Base-by-base conservation (phyloP, 164 flowering plant species). In the Berberis thunbergii region DNA sequence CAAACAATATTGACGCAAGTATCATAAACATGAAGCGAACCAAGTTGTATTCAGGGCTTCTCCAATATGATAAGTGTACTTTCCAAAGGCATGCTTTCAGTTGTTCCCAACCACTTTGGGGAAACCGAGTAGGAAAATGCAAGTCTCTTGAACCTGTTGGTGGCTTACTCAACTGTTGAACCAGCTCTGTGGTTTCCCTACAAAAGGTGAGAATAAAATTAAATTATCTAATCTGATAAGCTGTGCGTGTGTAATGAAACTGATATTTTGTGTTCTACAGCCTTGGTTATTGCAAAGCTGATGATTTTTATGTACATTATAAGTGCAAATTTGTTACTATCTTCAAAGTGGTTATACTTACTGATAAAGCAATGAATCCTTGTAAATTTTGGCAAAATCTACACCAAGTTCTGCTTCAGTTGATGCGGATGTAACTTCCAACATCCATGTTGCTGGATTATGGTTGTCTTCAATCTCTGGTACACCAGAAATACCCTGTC, bases 341-440 rank as follows among this genome's bases (percentile, higher is more conserved):
- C 3, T 52, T 49, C 6, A 49, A 11, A 52, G 13, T 52, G 55
- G 26, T 26, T 26, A 26, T 26, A 52, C 55, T 52, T 52, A 91
- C 99, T 74, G 85, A 71, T 73, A 87, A 41, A 94, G 76, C 59
- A 52, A 59, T 45, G 99, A 91, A 67, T 65, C 72, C 66, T 78
- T 67, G 70, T 91, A 91, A 67, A 89, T 45, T 70, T 94, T 96
- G 5, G 96, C 99, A 75, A 94, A 94, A 73, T 94, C 89, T 49
- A 91, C 87, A 50, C 86, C 91, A 50, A 94, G 77, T 26, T 26
- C 26, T 26, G 26, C 26, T 26, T 26, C 26, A 26, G 26, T 26
- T 26, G 26, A 26, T 26, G 26, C 26, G 0, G 26, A 26, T 26
- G 26, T 26, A 26, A 26, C 26, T 26, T 26, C 26, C 26, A 26